A percentile compares a stretch with the other conserved stretches of the same genome.
These are phyloP conservation scores for Serendipita sp. DNA, from an alignment of 768 basidiomycete genomes.

Conservation along the genomic window DNA sequence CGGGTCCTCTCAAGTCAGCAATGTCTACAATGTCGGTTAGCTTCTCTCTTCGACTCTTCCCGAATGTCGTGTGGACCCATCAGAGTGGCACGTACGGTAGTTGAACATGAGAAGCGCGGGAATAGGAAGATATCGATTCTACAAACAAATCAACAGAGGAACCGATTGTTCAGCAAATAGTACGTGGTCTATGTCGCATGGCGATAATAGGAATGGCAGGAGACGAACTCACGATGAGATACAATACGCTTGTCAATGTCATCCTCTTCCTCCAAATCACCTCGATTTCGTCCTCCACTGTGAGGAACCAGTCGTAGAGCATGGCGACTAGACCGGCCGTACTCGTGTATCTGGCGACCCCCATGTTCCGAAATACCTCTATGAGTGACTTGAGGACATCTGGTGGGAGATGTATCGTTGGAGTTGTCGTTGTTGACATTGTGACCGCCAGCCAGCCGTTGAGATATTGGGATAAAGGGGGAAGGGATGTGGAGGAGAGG, in stretches of 20 bases:
- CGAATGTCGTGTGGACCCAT: neutral
- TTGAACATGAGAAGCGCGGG: neutral
- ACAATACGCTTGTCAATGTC: neutral
- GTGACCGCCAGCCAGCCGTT: too few relatives aligned
- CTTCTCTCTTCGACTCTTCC: neutral
- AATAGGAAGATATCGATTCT: constrained; percentile 2
- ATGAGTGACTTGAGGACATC: too few relatives aligned
- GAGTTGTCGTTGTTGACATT: too few relatives aligned
- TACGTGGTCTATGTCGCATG: too few relatives aligned
- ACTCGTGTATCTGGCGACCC: too few relatives aligned
- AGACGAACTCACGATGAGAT: neutral
- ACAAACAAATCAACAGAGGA: too few relatives aligned
- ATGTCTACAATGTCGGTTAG: neutral
- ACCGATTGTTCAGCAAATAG: too few relatives aligned
- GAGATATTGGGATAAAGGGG: too few relatives aligned
- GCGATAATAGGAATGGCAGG: too few relatives aligned
- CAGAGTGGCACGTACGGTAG: neutral
- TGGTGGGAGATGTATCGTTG: too few relatives aligned
- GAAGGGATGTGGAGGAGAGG: too few relatives aligned
- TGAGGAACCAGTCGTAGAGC: neutral
- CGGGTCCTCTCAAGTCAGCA: neutral
- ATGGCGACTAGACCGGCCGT: neutral
- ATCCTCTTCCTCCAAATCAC: neutral
- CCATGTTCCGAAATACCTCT: too few relatives aligned
- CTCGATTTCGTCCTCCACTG: neutral